Base-by-base conservation (phyloP, 768 basidiomycete species). In the Cystobasidium onofrii region DNA sequence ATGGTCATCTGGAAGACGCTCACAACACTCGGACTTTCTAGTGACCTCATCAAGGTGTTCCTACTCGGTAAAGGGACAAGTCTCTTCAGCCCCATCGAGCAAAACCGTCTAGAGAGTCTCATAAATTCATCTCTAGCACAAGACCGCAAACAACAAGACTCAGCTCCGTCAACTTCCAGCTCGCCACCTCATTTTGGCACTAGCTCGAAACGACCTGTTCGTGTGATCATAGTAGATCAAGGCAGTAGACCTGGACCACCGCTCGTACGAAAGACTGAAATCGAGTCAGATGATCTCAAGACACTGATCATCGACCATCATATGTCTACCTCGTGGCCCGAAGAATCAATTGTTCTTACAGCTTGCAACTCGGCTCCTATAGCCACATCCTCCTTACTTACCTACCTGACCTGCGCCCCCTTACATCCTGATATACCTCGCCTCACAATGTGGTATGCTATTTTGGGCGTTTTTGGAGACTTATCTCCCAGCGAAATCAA, bases 271-370 rank as follows among this genome's bases (percentile, higher is more conserved):
- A 50, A 69, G 33, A 33, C 75, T 54, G 27, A 70, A 41, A 27
- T 64, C 44, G 1, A 36, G 2, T 60, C 55, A 17, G n/a, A 12
- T n/a, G 69, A 50, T 10, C 36, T 77, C 23, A 72, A 74, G 64
- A 79, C 80, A 34, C 80, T 85, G 34, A 78, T 85, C 43, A 78
- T 85, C n/a, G 85, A 85, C 78, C 85, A 85, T 77, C 85, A 85
- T 77, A 80, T 81, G 77, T 83, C 81, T 20, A 78, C 79, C 23
- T 80, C 81, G 73, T 85, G 83, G 75, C 84, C 84, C 0, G 79
- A 80, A 0, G 79, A 77, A 29, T 78, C 82, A 1, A 25, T 74
- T 15, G 82, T 84, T 62, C 74, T 85, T 9, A 83, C 83, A 0
- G 84, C 85, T 0, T 84, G 83, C 64, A 78, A 80, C 25, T 79